phyloP scores from a whole-genome alignment of 768 basidiomycete species.

The Phlegmacium glaucopus region DNA sequence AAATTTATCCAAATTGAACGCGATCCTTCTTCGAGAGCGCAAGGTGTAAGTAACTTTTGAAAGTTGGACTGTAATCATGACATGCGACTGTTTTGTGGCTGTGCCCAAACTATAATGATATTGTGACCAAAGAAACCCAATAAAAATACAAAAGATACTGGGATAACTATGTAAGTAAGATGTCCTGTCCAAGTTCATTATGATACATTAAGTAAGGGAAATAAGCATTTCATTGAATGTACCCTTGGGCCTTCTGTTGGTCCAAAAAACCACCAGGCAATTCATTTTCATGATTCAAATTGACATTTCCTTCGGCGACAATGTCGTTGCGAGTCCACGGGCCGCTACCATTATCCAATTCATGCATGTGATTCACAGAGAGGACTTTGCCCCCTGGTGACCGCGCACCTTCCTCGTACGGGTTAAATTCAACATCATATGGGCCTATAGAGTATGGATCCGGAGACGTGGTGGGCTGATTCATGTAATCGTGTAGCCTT shows the following conservation, averaged over 20 bases:
- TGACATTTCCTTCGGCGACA: constrained; percentile 29
- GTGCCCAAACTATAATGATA: no score
- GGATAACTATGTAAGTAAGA: no score
- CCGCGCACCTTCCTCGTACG: constrained; percentile 31
- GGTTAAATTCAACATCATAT: constrained; percentile 32
- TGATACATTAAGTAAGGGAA: no score
- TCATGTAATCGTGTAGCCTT: constrained; percentile 10
- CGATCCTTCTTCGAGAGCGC: background rate
- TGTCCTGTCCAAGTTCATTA: no score
- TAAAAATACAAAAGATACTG: no score
- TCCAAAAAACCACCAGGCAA: background rate
- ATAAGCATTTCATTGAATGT: no score
- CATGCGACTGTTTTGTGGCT: no score
- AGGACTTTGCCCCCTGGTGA: constrained; percentile 3
- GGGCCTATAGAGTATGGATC: constrained; percentile 6
- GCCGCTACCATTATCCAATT: constrained; percentile 33
- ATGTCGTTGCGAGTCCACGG: constrained; percentile 33
- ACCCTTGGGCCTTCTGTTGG: background rate
- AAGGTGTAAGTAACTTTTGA: background rate
- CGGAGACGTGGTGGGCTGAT: constrained; percentile 5
- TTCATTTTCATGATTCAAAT: constrained; percentile 18
- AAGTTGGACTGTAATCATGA: background rate
- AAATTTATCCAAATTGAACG: background rate
- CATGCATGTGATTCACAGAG: constrained; percentile 1
- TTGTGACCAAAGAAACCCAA: no score